Base-by-base conservation (phyloP, 139 green algal genomes). In the Tetraselmis chui region DNA sequence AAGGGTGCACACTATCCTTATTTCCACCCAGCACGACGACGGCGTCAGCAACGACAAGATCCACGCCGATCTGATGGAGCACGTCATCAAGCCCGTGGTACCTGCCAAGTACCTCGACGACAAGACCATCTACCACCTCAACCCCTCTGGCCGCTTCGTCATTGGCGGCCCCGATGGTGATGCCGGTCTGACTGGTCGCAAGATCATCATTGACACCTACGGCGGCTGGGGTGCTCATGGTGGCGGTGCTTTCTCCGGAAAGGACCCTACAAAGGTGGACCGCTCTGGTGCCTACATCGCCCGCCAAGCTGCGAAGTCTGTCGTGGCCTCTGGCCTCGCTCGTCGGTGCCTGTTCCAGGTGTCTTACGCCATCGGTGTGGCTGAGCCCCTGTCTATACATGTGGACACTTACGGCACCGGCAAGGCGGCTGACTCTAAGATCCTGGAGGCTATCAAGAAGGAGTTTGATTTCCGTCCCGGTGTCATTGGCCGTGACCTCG, bases 201-300 rank as follows among this genome's bases (percentile, higher is more conserved):
- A 99, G 92, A 99, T 99, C 90, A 99, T 99, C 90, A 99, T 99
- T 82, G 97, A 99, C 91, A 99, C 97, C 31, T 99, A 99, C 86
- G 97, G 97, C 31, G 97, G 97, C 82, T 99, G 97, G 97, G 97
- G 97, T 79, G 97, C 97, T 0, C 97, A 99, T 89, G 97, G 97
- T 82, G 97, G 97, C 77, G 97, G 97, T 78, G 97, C 97, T 79
- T 99, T 99, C 94, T 98, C 93, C 77, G 95, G 96, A 84, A 98
- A 98, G 93, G 94, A 97, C 86, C 91, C 90, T 32, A 94, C 91
- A 76, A 95, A 94, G 91, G 89, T 93, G 28, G 92, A 95, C 83
- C 89, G 94, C 85, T 98, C 94, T 5, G 97, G 93, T 25, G 97
- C 97, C n/a, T 99, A 99, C 95, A 98, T 99, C 81, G 94, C 94